Evolutionary conservation across 169 alveolate species (phyloP), one percentile per base, ranked within the genome.

Genomic region (Plasmodium vinckei): DNA sequence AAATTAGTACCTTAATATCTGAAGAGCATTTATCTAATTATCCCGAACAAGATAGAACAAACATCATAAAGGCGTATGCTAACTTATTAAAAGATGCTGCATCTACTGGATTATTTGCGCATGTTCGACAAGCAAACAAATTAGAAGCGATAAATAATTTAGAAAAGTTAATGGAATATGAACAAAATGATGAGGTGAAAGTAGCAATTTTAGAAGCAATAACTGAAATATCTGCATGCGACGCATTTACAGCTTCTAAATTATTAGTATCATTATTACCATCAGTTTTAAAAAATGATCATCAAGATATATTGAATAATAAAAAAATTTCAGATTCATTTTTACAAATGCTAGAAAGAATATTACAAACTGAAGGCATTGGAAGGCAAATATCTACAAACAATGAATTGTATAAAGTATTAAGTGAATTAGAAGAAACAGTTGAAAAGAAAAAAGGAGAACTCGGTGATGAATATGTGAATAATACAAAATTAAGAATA

Each of bases 331-430:
- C 88, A 59, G 88, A 57, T 5, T 87, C 89, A 17, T 89, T 94
- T 67, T 64, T 88, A 46, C 67, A 72, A 47, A 46, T 82, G 15
- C 72, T 94, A 60, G 82, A 87, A 69, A 89, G 75, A 17, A 84
- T 92, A 21, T 75, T 92, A n/a, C 19, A 56, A 12, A 86, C 64
- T 21, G 94, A 92, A 87, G 96, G 96, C 0, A 92, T 94, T 10
- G 96, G 96, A 12, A 69, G 96, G 19, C 90, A 87, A 9, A 73
- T 94, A 25, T 88, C 70, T 33, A 73, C 87, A 23, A 89, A 89
- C 61, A 91, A 87, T 47, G 88, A 84, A 13, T 60, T 94, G 47
- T 53, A 87, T 63, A 73, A 72, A 42, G 6, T 87, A 79, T 65
- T 94, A 61, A 87, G 87, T 27, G 91, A 84, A 23, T 69, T 94